Evolutionary conservation across 495 filamentous ascomycete genomes (phyloP).

Genomic region (Penicillium nucicola): DNA sequence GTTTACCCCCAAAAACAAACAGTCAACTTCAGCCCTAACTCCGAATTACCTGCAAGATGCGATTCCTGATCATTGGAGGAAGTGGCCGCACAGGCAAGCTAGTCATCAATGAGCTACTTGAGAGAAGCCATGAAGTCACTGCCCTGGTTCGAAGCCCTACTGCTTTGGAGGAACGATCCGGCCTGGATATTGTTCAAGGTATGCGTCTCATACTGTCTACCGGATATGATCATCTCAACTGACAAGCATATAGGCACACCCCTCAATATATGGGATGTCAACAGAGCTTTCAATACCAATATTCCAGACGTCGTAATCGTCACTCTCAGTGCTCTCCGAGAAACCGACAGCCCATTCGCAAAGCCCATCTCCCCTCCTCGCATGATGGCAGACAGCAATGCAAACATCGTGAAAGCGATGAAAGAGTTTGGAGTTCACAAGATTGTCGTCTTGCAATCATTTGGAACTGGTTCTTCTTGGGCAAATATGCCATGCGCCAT

Average conservation of each 20-base stretch:
- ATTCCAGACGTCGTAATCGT: constrained; percentile 39
- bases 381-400: constrained; percentile 44
- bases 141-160: constrained; percentile 18
- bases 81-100: constrained; percentile 42
- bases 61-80: constrained; percentile 40
- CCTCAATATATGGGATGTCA: constrained; percentile 34
- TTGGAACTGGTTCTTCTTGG: constrained; percentile 47
- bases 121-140: constrained; percentile 19
- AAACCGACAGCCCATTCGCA: constrained; percentile 43
- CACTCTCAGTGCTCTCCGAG: constrained; percentile 42
- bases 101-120: constrained; percentile 32
- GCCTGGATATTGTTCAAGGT: constrained; percentile 23
- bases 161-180: constrained; percentile 6
- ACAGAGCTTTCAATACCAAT: constrained; percentile 25
- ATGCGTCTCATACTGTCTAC: neutral
- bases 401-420: constrained; percentile 38
- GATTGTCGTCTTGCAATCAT: constrained; percentile 43
- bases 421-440: constrained; percentile 35
- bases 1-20: too few species aligned
- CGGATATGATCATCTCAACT: neutral
- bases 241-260: constrained; percentile 30
- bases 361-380: constrained; percentile 39
- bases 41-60: constrained; percentile 22
- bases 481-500: constrained; percentile 36
- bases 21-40: neutral